These are phyloP conservation scores for Fragaria ananassa DNA, from an alignment of 306 rosid species.

Conservation along the genomic window DNA sequence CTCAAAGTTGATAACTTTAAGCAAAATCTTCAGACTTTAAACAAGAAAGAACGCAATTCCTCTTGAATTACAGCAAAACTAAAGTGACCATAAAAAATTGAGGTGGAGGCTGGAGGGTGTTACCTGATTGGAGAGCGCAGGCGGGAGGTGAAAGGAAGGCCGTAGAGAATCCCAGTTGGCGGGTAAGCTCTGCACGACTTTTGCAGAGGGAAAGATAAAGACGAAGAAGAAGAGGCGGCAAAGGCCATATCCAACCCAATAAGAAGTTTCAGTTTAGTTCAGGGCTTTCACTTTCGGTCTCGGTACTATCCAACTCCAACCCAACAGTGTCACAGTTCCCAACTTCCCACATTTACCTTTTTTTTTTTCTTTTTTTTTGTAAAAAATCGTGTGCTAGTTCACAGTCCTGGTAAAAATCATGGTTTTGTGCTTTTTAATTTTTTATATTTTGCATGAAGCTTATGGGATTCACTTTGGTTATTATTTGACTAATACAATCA, in stretches of 20 bases:
- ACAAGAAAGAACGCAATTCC: neutral
- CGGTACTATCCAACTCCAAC: too few relatives aligned
- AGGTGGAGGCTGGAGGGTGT: neutral
- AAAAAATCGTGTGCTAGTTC: too few relatives aligned
- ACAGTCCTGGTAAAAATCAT: too few relatives aligned
- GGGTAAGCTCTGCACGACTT: neutral
- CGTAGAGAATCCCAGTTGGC: neutral
- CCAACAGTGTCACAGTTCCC: too few relatives aligned
- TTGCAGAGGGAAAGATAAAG: neutral
- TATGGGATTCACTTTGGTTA: too few relatives aligned
- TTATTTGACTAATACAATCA: neutral
- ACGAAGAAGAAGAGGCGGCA: neutral
- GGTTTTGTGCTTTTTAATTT: too few relatives aligned
- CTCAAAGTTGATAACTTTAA: neutral
- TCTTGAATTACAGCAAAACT: neutral
- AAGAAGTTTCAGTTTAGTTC: neutral
- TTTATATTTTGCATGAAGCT: too few relatives aligned
- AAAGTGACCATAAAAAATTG: neutral
- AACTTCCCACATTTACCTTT: too few relatives aligned
- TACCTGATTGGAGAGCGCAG: constrained; percentile 8
- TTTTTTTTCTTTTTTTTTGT: too few relatives aligned
- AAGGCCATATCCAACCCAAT: constrained; percentile 3
- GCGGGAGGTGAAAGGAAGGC: neutral
- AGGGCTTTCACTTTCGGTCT: neutral
- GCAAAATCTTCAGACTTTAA: neutral